Evolutionary conservation across 352 stramenopile species (phyloP).

Genomic region (Phytophthora sansomeana): DNA sequence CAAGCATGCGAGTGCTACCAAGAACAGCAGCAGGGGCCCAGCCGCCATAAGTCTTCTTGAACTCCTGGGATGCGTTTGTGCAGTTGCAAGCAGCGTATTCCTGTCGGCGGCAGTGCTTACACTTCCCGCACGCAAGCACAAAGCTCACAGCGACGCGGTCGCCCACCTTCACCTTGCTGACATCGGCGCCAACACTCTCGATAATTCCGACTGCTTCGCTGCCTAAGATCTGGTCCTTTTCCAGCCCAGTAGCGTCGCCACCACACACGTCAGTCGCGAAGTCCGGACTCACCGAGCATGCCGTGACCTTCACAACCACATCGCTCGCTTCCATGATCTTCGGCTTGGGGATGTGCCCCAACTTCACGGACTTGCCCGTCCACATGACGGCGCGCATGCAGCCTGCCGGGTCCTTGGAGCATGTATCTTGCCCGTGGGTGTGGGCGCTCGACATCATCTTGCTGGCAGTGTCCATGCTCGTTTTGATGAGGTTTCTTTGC

Average conservation of each 20-base stretch:
- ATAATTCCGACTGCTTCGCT: conserved; percentile 78
- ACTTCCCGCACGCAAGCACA: conserved; percentile 72
- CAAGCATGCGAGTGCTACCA: conserved; percentile 57
- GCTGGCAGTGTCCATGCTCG: conserved; percentile 33
- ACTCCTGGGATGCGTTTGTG: conserved; percentile 76
- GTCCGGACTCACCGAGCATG: conserved; percentile 64
- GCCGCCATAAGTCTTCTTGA: conserved; percentile 69
- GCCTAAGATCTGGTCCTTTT: conserved; percentile 71
- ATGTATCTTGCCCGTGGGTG: conserved; percentile 33
- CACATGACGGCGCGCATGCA: conserved; percentile 74
- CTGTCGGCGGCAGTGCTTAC: conserved; percentile 65
- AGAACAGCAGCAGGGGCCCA: conserved; percentile 73
- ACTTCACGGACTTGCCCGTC: conserved; percentile 60
- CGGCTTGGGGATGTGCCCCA: conserved; percentile 65
- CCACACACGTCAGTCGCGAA: conserved; percentile 55
- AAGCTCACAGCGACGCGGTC: conserved; percentile 83
- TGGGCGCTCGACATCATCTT: conserved; percentile 39
- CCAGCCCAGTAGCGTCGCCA: conserved; percentile 50
- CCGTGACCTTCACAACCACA: conserved; percentile 71
- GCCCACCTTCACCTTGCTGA: conserved; percentile 61
- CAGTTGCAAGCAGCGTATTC: conserved; percentile 77
- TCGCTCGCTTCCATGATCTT: conserved; percentile 62
- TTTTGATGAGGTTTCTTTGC: background rate
- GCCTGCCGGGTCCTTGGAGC: conserved; percentile 42
- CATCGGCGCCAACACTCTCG: conserved; percentile 54